Evolutionary conservation across 2,329 filamentous ascomycete genomes (phyloP).

Genomic region (Trichophyton rubrum): DNA sequence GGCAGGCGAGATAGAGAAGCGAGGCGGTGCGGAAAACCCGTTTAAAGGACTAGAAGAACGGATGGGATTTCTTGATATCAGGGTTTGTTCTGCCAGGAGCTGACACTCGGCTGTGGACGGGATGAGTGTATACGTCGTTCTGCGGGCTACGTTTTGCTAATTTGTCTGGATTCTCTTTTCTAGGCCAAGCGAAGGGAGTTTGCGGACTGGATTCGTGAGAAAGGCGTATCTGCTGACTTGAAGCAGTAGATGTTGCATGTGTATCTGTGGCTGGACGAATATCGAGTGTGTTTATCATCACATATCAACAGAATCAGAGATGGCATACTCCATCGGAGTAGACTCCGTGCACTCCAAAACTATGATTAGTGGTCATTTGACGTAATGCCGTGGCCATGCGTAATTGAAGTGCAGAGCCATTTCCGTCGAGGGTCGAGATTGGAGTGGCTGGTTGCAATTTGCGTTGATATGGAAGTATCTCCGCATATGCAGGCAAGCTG

Average conservation of each 20-base stretch:
- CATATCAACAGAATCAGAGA: background rate
- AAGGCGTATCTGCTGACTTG: conserved; percentile 15
- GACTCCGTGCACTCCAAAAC: too few relatives aligned
- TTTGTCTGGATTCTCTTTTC: background rate
- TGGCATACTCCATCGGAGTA: background rate
- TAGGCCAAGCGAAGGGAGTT: conserved; percentile 61
- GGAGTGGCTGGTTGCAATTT: too few relatives aligned
- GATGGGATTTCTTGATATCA: conserved; percentile 76
- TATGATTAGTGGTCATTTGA: too few relatives aligned
- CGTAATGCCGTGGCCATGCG: background rate
- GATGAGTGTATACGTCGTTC: too few relatives aligned
- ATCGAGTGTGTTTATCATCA: background rate
- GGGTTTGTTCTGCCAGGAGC: conserved; percentile 39
- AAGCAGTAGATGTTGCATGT: background rate
- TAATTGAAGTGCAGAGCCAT: background rate
- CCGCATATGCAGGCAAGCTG: background rate
- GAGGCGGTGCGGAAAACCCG: conserved; percentile 59
- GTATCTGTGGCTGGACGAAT: background rate
- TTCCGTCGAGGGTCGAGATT: background rate
- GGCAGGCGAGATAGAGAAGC: conserved; percentile 59
- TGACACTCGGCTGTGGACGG: too few relatives aligned
- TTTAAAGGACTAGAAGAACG: conserved; percentile 68
- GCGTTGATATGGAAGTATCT: background rate
- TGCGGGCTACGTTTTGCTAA: background rate
- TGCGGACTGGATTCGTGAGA: conserved; percentile 53